These are phyloP conservation scores for Macadamia tetraphylla DNA, from an alignment of 164 flowering plant species.

Conservation along the genomic window DNA sequence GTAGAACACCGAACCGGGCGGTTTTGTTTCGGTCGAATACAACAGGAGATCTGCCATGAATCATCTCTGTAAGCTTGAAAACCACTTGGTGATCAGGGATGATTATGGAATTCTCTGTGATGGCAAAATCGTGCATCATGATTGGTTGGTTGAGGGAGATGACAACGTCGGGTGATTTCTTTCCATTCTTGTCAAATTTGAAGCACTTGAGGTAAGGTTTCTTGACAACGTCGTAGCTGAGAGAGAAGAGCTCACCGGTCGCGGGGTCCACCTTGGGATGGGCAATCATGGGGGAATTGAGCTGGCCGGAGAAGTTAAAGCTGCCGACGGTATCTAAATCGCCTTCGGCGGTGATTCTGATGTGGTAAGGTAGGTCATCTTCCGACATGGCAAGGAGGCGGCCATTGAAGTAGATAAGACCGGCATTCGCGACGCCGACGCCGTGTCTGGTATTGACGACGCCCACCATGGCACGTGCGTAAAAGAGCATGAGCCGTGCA, in stretches of 20 bases:
- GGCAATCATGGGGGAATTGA: conserved; percentile 39
- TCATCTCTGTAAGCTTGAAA: conserved; percentile 50
- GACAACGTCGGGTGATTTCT: conserved; percentile 35
- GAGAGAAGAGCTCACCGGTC: conserved; percentile 41
- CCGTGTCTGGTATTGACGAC: conserved; percentile 28
- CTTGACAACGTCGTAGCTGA: conserved; percentile 43
- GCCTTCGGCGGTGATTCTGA: conserved; percentile 26
- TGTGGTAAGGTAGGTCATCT: conserved; percentile 51
- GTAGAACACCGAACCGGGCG: conserved; percentile 43
- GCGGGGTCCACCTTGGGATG: conserved; percentile 61
- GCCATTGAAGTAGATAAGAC: conserved; percentile 41
- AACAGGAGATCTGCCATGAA: conserved; percentile 56
- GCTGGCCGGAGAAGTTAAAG: conserved; percentile 37
- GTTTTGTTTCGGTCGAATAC: conserved; percentile 31
- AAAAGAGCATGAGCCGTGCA: conserved; percentile 33
- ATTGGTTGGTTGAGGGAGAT: conserved; percentile 37
- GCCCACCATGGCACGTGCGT: conserved; percentile 32
- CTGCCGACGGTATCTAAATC: conserved; percentile 50
- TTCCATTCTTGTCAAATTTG: conserved; percentile 30
- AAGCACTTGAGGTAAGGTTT: conserved; percentile 49
- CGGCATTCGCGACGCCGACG: conserved; percentile 48
- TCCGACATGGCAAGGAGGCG: conserved; percentile 51
- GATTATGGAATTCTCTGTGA: conserved; percentile 39
- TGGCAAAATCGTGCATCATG: conserved; percentile 51
- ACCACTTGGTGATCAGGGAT: conserved; percentile 59